Evolutionary conservation across 768 basidiomycete species (phyloP).

Genomic region (Boletus reticuloceps): DNA sequence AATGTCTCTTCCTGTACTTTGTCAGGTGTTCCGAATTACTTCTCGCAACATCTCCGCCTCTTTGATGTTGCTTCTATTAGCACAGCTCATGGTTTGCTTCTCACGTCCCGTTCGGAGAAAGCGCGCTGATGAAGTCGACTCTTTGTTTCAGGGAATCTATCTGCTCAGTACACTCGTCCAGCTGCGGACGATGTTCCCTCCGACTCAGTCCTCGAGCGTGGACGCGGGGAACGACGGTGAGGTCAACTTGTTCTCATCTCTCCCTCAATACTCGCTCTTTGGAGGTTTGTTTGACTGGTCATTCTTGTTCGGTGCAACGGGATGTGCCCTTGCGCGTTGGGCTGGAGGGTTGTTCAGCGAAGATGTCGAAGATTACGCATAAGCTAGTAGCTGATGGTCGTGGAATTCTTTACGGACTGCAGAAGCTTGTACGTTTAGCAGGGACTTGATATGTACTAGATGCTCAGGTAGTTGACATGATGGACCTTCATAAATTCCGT

Average conservation of each 20-base stretch:
- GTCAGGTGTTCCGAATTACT: constrained; percentile 58
- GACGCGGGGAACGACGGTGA: constrained; percentile 8
- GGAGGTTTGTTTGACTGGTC: constrained; percentile 72
- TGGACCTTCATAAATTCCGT: neutral
- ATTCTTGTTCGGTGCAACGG: constrained; percentile 59
- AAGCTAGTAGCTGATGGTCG: neutral
- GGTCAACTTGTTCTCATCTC: constrained; percentile 63
- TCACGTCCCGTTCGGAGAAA: constrained; percentile 6
- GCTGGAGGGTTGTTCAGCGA: constrained; percentile 34
- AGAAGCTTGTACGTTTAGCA: constrained; percentile 4
- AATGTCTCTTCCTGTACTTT: neutral
- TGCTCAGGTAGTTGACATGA: neutral
- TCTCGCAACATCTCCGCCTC: constrained; percentile 71
- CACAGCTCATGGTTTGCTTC: constrained; percentile 73
- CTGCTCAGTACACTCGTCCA: constrained; percentile 81
- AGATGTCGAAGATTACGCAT: constrained; percentile 15
- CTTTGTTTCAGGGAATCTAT: constrained; percentile 63
- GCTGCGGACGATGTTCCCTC: constrained; percentile 77
- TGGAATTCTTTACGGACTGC: neutral
- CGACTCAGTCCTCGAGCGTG: constrained; percentile 30
- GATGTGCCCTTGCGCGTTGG: constrained; percentile 54
- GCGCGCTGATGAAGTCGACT: neutral
- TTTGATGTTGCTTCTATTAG: constrained; percentile 71
- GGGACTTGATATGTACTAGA: neutral
- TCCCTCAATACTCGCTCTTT: constrained; percentile 73